A percentile compares a stretch with the other conserved stretches of the same genome.
phyloP scores from a whole-genome alignment of 441 rosid species.

The Manihot esculenta region DNA sequence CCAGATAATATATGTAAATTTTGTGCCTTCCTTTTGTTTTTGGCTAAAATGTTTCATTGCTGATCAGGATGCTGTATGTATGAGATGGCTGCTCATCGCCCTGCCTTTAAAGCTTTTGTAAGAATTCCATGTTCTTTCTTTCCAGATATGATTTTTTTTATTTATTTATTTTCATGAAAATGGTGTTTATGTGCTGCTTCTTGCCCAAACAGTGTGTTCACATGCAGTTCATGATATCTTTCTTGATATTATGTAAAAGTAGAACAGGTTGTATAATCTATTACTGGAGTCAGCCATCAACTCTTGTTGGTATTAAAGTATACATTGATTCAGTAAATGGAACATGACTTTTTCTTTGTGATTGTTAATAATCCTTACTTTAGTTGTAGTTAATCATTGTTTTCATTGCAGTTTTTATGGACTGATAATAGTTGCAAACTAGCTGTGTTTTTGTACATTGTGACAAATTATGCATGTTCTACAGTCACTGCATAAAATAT shows the following conservation, averaged over 20 bases:
- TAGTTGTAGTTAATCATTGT: neutral
- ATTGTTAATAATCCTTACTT: neutral
- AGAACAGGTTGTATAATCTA: neutral
- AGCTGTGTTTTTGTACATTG: neutral
- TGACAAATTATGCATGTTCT: neutral
- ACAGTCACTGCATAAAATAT: neutral
- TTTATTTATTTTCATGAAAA: neutral
- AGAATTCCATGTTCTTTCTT: slow-evolving; percentile 33
- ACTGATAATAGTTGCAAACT: neutral
- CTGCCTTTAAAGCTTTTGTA: slow-evolving; percentile 98
- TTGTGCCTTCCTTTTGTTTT: slow-evolving; percentile 7
- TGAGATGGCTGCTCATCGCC: slow-evolving; percentile 98
- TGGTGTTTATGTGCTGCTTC: slow-evolving; percentile 5
- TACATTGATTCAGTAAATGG: neutral
- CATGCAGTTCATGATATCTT: neutral
- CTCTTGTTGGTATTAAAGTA: neutral
- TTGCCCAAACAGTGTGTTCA: neutral
- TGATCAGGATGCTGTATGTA: slow-evolving; percentile 90
- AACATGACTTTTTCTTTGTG: neutral
- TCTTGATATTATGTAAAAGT: neutral
- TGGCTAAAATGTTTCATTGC: slow-evolving; percentile 31
- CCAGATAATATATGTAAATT: slow-evolving; percentile 1
- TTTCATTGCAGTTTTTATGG: neutral
- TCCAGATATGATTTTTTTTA: neutral
- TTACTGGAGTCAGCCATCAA: neutral